Evolutionary conservation across 75 land plant genomes (phyloP), one percentile per base, ranked within the genome.

Genomic region (Ceratopteris richardii): DNA sequence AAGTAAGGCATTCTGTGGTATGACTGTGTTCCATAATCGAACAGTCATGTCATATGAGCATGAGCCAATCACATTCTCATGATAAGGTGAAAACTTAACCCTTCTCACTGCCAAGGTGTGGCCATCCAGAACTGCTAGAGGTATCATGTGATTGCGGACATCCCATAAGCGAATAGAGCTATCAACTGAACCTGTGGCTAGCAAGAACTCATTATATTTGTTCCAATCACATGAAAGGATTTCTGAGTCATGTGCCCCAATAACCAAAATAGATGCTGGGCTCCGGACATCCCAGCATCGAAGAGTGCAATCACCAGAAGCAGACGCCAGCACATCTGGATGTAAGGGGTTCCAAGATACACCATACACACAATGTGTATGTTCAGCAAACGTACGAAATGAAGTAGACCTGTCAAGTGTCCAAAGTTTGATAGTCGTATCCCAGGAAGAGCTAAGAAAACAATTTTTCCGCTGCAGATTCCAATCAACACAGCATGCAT

Each of bases 41-140:
- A 90, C 83, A 0, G 81, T 86, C 98, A 94, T 94, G 62, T 94
- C 98, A 46, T 94, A 94, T 1, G 96, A 94, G 56, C 98, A 94
- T 0, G 98, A 85, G 20, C 70, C 66, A 20, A 94, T 36, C 48
- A 83, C 1, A 48, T 54, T 79, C 66, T 70, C 73, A 42, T 58
- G 61, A 64, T 90, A 91, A 24, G 98, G 98, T 4, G 98, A 94
- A 55, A 83, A 94, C 58, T 75, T 83, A 19, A 89, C 80, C 56
- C 77, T 76, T 65, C 88, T 51, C 26, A 94, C 90, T 14, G 96
- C 96, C 42, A 83, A 89, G 0, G 72, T 66, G 56, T 94, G 98
- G 9, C 96, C 98, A n/a, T 74, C 78, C 42, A 94, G 66, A 22
- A 63, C 66, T 0, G 95, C 69, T 1, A 94, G 22, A 1, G 97